Conservation (phyloP, 176 grass and related monocot species). For the Thalia dealbata region DNA sequence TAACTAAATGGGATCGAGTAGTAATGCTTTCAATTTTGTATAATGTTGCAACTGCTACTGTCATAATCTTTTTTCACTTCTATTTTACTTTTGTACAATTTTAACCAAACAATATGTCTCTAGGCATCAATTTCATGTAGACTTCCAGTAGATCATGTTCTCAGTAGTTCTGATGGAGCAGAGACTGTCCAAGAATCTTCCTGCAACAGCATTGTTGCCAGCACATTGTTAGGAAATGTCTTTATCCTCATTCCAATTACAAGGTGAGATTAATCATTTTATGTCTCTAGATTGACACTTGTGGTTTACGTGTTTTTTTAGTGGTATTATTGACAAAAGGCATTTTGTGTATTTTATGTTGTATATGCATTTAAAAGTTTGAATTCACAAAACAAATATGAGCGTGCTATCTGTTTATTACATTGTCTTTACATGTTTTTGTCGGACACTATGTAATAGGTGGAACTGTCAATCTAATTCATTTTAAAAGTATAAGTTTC, state of each 20-base stretch:
- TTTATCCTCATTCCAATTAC: constrained; percentile 77
- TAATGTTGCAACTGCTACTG: neutral
- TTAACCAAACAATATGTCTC: constrained; percentile 18
- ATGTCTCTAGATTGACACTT: neutral
- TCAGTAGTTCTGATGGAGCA: constrained; percentile 23
- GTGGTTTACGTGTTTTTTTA: neutral
- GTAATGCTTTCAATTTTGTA: neutral
- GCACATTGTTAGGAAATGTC: constrained; percentile 83
- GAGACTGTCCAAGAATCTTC: constrained; percentile 51
- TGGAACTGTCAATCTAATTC: neutral
- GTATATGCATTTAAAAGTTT: neutral
- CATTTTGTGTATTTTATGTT: neutral
- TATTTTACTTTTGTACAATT: neutral
- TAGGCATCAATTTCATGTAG: constrained; percentile 80
- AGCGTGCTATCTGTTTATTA: too few species aligned
- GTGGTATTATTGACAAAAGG: neutral
- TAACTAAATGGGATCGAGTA: neutral
- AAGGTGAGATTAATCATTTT: constrained; percentile 27
- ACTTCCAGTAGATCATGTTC: constrained; percentile 66
- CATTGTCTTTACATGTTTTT: neutral
- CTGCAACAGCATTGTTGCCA: constrained; percentile 75
- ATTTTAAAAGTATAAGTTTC: too few species aligned
- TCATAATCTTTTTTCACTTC: neutral
- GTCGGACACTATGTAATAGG: neutral
- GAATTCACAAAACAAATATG: too few species aligned